Conservation (phyloP, 352 stramenopile species). For the Globisporangium acanthophoron region DNA sequence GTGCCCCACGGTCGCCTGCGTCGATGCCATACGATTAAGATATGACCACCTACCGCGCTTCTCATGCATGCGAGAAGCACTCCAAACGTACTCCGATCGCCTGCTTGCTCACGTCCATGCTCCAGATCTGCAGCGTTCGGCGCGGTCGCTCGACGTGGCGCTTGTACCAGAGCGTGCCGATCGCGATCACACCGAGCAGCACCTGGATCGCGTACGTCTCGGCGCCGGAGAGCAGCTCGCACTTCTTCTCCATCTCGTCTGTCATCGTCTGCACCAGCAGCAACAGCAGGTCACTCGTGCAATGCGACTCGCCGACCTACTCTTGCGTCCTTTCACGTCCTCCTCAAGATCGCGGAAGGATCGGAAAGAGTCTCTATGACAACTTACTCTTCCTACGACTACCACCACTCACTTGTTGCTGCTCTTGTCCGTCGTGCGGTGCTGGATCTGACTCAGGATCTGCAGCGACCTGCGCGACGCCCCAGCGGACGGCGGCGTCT, state of each 20-base stretch:
- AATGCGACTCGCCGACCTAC: neutral
- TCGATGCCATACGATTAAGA: too few species aligned
- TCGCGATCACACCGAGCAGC: conserved; percentile 55
- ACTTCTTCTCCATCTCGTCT: conserved; percentile 26
- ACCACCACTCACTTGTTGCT: neutral
- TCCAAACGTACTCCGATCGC: conserved; percentile 45
- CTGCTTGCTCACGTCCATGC: conserved; percentile 82
- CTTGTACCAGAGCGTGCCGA: conserved; percentile 82
- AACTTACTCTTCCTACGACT: neutral
- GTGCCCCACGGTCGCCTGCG: conserved; percentile 48
- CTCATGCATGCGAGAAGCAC: too few species aligned
- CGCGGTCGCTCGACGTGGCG: conserved; percentile 68
- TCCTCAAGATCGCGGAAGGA: neutral
- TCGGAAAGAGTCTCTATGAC: neutral
- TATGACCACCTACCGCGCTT: neutral
- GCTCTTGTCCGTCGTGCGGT: conserved; percentile 20
- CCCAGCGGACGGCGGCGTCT: conserved; percentile 59
- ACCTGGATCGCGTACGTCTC: conserved; percentile 71
- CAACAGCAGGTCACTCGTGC: neutral
- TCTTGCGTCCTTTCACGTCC: neutral
- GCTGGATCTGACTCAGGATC: conserved; percentile 80
- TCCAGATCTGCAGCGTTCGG: conserved; percentile 68
- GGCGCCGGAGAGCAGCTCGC: conserved; percentile 57
- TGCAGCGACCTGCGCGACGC: conserved; percentile 69
- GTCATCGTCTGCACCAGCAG: conserved; percentile 1